Base-by-base conservation (phyloP, 768 basidiomycete species). In the Leucosporidium creatinivorum region DNA sequence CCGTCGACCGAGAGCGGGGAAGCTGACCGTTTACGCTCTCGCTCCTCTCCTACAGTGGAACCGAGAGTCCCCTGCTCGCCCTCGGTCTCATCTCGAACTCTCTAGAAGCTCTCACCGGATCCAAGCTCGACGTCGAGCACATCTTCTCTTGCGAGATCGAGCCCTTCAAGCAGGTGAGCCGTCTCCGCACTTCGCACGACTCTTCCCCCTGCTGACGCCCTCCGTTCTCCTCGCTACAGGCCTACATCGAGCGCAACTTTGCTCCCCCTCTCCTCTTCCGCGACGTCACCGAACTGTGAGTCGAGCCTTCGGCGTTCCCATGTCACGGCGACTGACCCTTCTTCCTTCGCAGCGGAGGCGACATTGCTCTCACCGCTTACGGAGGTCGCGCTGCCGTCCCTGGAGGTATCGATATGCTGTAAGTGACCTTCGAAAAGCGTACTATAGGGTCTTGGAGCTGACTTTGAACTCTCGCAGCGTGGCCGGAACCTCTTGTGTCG, bases 231-330 rank as follows among this genome's bases (percentile, higher is more conserved):
- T 33, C 50, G 23, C 17, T 26, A 28, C 57, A 58, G 57, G 93
- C 93, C 0, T 96, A 97, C 76, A 97, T 97, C 69, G 93, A 97
- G 76, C 84, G 93, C 39, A 97, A 97, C 78, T 97, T 97, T 76
- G 85, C 87, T 50, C 93, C 93, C 28, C 92, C 93, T 18, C 78
- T 94, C 31, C 81, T 97, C 44, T 97, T 96, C 78, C 85, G 93
- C 58, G 93, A 97, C 76, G 93, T 97, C 23, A 91, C 89, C 65
- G 93, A 96, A 75, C 83, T 97, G 23, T 69, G 31, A 49, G 68
- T 47, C 21, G 25, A 10, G 89, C 88, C 8, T 59, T 13, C 44
- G 3, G n/a, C 4, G 25, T 30, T 26, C 33, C 3, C 33, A 28
- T 15, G 0, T 4, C 21, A 8, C 21, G 9, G 19, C n/a, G 62